phyloP scores from a whole-genome alignment of 2,329 filamentous ascomycete species.

The Aspergillus unguis region DNA sequence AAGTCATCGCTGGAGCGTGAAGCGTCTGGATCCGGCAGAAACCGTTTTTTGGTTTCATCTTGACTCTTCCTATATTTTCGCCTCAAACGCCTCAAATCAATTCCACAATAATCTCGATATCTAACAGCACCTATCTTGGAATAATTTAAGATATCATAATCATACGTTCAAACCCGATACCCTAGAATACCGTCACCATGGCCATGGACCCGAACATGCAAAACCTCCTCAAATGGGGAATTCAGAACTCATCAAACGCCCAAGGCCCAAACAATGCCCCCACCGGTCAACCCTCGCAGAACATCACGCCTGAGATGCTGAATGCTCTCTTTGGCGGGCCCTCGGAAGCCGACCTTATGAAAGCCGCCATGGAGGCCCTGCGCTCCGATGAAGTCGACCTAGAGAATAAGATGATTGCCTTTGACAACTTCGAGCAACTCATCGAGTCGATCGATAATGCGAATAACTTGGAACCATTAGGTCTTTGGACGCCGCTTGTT shows the following conservation, averaged over 20 bases:
- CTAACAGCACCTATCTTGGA: background rate
- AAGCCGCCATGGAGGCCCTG: constrained; percentile 74
- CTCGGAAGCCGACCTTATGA: constrained; percentile 90
- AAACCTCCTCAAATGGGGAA: constrained; percentile 75
- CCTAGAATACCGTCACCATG: constrained; percentile 10
- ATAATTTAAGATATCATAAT: background rate
- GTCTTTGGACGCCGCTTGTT: constrained; percentile 79
- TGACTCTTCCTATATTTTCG: background rate
- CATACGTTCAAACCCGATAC: too few species aligned
- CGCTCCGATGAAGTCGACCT: constrained; percentile 63
- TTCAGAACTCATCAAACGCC: constrained; percentile 56
- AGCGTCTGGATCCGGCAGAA: constrained; percentile 22
- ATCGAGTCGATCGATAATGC: constrained; percentile 94
- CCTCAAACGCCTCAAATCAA: background rate
- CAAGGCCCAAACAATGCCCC: constrained; percentile 30
- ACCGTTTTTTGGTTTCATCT: constrained; percentile 4
- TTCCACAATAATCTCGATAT: background rate
- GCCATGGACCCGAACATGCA: constrained; percentile 65
- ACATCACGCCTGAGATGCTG: constrained; percentile 67
- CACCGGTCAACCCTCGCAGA: constrained; percentile 27
- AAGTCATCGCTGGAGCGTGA: constrained; percentile 24
- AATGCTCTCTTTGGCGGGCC: constrained; percentile 75
- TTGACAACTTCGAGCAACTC: constrained; percentile 92
- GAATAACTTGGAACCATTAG: constrained; percentile 79
- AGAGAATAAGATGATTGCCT: constrained; percentile 75